Evolutionary conservation across 306 rosid genomes (phyloP).

Genomic region (Malus sylvestris): DNA sequence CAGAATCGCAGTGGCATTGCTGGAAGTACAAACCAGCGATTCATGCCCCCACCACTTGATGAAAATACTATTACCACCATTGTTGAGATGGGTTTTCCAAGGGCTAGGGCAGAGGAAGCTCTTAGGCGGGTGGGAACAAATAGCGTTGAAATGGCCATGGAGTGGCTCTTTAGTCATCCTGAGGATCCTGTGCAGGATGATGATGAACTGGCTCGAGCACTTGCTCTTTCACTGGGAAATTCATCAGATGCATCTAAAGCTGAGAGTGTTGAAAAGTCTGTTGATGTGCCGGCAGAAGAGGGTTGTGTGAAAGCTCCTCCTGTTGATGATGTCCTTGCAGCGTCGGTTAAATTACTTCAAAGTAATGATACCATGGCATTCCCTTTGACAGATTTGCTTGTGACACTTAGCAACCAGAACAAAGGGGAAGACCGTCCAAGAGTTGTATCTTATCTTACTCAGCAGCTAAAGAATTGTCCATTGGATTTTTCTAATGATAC

Average conservation of each 20-base stretch:
- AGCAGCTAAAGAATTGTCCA: slow-evolving; percentile 86
- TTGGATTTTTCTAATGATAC: slow-evolving; percentile 65
- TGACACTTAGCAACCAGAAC: slow-evolving; percentile 75
- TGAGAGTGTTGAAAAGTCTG: slow-evolving; percentile 67
- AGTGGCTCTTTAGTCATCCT: slow-evolving; percentile 89
- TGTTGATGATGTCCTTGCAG: slow-evolving; percentile 79
- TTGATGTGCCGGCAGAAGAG: slow-evolving; percentile 67
- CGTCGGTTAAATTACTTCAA: slow-evolving; percentile 74
- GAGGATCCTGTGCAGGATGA: slow-evolving; percentile 99
- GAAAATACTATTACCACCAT: slow-evolving; percentile 85
- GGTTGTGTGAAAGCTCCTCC: slow-evolving; percentile 77
- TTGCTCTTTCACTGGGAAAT: slow-evolving; percentile 86
- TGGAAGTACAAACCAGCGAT: slow-evolving; percentile 65
- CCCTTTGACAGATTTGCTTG: slow-evolving; percentile 86
- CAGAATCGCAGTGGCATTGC: slow-evolving; percentile 59
- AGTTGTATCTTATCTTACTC: slow-evolving; percentile 81
- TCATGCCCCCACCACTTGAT: slow-evolving; percentile 86
- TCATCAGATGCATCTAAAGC: slow-evolving; percentile 81
- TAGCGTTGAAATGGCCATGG: slow-evolving; percentile 99
- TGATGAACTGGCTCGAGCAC: slow-evolving; percentile 96
- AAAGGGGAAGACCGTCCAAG: slow-evolving; percentile 87
- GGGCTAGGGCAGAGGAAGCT: slow-evolving; percentile 99
- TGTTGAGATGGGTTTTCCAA: slow-evolving; percentile 94
- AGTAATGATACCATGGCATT: slow-evolving; percentile 84
- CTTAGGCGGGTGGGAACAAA: slow-evolving; percentile 89